A percentile compares a stretch with the other conserved stretches of the same genome.
Evolutionary conservation across 345 rosid species (phyloP).

Genomic region (Euphorbia tirucalli): DNA sequence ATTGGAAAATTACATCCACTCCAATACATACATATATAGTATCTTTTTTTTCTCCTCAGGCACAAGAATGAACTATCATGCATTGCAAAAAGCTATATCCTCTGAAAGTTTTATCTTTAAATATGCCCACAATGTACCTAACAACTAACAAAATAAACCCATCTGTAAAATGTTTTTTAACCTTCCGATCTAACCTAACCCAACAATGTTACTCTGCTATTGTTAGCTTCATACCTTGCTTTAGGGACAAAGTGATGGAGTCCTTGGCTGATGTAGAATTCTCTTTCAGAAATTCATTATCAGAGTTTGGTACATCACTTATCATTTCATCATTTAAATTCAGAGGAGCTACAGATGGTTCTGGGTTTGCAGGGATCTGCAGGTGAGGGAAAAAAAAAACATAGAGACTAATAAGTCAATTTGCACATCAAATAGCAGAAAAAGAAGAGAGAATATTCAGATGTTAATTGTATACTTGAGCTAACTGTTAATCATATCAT

Average conservation of each 20-base stretch:
- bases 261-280: slow-evolving; percentile 17
- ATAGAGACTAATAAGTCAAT: neutral
- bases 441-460: too few relatives aligned
- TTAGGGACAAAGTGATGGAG: slow-evolving; percentile 20
- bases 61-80: too few relatives aligned
- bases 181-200: neutral
- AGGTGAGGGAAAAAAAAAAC: slow-evolving; percentile 3
- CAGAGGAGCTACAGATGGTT: slow-evolving; percentile 26
- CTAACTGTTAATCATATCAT: neutral
- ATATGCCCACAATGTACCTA: too few relatives aligned
- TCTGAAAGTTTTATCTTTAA: too few relatives aligned
- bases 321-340: slow-evolving; percentile 38
- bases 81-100: too few relatives aligned
- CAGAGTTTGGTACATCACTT: slow-evolving; percentile 26
- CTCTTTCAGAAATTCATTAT: slow-evolving; percentile 28
- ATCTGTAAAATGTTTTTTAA: neutral
- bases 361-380: slow-evolving; percentile 38
- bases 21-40: too few relatives aligned
- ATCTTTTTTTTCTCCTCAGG: too few relatives aligned
- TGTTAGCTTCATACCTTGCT: slow-evolving; percentile 35
- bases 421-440: neutral
- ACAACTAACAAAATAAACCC: too few relatives aligned
- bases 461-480: neutral
- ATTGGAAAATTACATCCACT: too few relatives aligned
- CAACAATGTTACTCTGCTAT: neutral